These are phyloP conservation scores for Capillidium heterosporum DNA, from an alignment of 371 early-diverging fungal genomes.

Conservation along the genomic window DNA sequence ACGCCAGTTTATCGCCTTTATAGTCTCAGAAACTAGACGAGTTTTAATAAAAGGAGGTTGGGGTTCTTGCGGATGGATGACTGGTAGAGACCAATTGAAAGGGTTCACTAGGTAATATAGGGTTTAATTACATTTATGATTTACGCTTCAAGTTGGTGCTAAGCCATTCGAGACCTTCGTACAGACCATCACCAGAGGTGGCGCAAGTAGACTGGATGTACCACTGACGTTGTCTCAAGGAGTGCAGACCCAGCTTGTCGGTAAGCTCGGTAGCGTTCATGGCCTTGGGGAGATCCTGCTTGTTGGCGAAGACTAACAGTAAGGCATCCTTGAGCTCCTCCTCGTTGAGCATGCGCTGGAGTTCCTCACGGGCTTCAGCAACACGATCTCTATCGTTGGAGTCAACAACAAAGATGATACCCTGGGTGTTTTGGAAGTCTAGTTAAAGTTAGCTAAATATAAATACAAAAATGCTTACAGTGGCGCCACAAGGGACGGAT, in stretches of 20 bases:
- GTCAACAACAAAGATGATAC: constrained; percentile 91
- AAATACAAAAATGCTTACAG: constrained; percentile 21
- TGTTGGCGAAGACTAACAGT: constrained; percentile 76
- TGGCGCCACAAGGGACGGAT: constrained; percentile 87
- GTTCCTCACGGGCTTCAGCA: constrained; percentile 69
- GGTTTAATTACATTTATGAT: too few species aligned
- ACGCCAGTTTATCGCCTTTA: too few species aligned
- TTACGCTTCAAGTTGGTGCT: constrained; percentile 27
- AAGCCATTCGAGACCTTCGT: constrained; percentile 81
- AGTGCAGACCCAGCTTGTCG: constrained; percentile 66
- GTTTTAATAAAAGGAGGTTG: too few species aligned
- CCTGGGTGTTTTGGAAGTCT: constrained; percentile 76
- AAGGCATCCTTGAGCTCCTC: constrained; percentile 69
- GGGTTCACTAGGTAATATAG: too few species aligned
- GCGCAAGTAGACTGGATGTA: constrained; percentile 90
- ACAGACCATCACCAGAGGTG: constrained; percentile 83
- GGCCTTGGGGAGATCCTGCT: constrained; percentile 81
- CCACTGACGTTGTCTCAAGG: constrained; percentile 72
- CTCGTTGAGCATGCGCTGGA: constrained; percentile 74
- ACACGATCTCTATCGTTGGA: constrained; percentile 85
- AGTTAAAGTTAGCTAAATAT: constrained; percentile 4
- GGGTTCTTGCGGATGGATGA: too few species aligned
- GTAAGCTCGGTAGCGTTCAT: constrained; percentile 70
- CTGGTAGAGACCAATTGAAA: too few species aligned
- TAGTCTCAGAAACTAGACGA: too few species aligned